phyloP scores from a whole-genome alignment of 73 alveolate species.

The Tetrahymena thermophila region DNA sequence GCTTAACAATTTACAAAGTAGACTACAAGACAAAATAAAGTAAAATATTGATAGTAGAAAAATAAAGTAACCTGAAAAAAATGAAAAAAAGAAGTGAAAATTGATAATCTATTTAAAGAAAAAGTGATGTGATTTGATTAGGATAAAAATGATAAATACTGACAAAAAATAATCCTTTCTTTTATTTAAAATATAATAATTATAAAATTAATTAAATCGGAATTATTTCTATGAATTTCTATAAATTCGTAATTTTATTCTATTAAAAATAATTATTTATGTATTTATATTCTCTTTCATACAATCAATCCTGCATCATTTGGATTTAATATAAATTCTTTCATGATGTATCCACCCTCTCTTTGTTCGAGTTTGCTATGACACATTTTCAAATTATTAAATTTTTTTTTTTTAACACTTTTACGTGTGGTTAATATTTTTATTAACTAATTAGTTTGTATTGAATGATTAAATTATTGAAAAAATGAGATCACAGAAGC shows the following conservation, averaged over 20 bases:
- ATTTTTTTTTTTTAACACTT: background rate
- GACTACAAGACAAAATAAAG: background rate
- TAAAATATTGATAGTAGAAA: background rate
- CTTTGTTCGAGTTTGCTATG: background rate
- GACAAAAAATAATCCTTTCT: background rate
- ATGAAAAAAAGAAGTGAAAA: background rate
- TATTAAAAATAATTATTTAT: too few relatives aligned
- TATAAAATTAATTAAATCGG: background rate
- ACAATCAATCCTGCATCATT: background rate
- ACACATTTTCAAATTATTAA: background rate
- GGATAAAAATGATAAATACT: background rate
- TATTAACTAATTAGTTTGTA: background rate
- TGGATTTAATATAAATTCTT: background rate
- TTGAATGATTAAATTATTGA: too few relatives aligned
- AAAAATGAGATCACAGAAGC: background rate
- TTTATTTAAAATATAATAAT: too few relatives aligned
- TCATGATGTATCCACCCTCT: background rate
- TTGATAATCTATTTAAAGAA: background rate
- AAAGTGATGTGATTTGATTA: background rate
- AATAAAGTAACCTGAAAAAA: background rate
- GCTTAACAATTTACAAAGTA: background rate
- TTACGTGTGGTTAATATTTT: background rate
- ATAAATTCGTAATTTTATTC: background rate
- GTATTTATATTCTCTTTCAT: background rate
- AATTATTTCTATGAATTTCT: background rate